Conservation (phyloP, 2,329 filamentous ascomycete species). For the Aspergillus cejpii region DNA sequence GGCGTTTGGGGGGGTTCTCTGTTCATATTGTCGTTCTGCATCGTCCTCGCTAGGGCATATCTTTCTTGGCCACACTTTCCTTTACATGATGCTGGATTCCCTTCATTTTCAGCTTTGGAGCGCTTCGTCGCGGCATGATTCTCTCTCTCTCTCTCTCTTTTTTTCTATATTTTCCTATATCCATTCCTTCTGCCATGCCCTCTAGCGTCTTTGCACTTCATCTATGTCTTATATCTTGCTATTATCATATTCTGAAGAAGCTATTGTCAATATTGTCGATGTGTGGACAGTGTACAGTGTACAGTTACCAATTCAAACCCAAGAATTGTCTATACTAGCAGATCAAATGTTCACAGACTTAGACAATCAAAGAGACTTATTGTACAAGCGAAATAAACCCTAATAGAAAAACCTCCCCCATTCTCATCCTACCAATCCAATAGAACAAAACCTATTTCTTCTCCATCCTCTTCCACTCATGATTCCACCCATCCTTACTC, state of each 20-base stretch:
- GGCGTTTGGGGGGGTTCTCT: constrained; percentile 33
- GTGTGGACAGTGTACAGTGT: background rate
- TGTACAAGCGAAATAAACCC: constrained; percentile 1
- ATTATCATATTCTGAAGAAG: background rate
- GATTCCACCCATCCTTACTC: constrained; percentile 75
- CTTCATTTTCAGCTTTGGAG: constrained; percentile 3
- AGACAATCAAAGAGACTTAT: constrained; percentile 1
- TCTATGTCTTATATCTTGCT: constrained; percentile 12
- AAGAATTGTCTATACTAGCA: background rate
- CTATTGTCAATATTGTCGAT: background rate
- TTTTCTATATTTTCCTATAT: constrained; percentile 7
- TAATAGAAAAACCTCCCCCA: background rate
- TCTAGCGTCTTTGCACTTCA: constrained; percentile 3
- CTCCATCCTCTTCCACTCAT: constrained; percentile 68
- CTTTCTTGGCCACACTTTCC: constrained; percentile 14
- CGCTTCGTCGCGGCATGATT: constrained; percentile 7
- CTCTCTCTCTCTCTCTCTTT: constrained; percentile 6
- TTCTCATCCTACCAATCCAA: background rate
- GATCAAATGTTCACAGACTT: background rate
- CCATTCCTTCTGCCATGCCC: constrained; percentile 4
- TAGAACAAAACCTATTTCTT: constrained; percentile 22
- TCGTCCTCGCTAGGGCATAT: constrained; percentile 17
- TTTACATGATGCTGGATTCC: constrained; percentile 24
- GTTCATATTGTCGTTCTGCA: constrained; percentile 14
- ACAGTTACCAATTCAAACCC: background rate